Evolutionary conservation across 495 filamentous ascomycete genomes (phyloP).

Genomic region (Penicillium longicatenatum): DNA sequence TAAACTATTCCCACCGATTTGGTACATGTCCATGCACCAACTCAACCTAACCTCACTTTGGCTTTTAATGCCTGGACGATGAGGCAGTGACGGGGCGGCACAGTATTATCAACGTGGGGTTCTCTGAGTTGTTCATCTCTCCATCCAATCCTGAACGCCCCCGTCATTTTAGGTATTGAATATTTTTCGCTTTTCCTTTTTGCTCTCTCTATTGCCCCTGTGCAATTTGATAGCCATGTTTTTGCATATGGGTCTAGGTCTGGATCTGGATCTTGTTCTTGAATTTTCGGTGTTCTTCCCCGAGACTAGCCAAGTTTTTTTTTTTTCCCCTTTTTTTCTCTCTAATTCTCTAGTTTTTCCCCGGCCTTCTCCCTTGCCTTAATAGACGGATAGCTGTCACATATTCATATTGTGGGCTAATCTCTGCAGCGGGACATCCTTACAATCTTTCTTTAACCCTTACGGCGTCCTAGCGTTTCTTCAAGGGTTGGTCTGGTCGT

Average conservation of each 20-base stretch:
- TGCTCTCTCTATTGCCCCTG: neutral
- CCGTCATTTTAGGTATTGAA: constrained; percentile 3
- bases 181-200: neutral
- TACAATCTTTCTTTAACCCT: constrained; percentile 9
- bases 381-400: neutral
- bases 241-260: neutral
- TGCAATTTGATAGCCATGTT: neutral
- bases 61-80: constrained; percentile 15
- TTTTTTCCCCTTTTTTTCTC: neutral
- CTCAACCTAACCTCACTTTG: constrained; percentile 13
- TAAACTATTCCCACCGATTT: constrained; percentile 20
- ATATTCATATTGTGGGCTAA: neutral
- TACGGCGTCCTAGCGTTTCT: constrained; percentile 39
- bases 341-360: neutral
- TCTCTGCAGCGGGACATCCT: neutral
- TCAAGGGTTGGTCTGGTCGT: constrained; percentile 46
- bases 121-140: constrained; percentile 39
- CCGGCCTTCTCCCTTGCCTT: neutral
- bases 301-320: constrained; percentile 2
- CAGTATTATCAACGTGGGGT: constrained; percentile 24
- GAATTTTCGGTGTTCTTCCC: constrained; percentile 5
- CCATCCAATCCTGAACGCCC: constrained; percentile 21
- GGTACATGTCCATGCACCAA: constrained; percentile 20
- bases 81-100: constrained; percentile 16
- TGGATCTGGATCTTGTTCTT: neutral